Percentiles rank a stretch among this genome's conserved stretches.
Conservation (phyloP, 2,329 filamentous ascomycete genomes). For the Eurotiales sp. region DNA sequence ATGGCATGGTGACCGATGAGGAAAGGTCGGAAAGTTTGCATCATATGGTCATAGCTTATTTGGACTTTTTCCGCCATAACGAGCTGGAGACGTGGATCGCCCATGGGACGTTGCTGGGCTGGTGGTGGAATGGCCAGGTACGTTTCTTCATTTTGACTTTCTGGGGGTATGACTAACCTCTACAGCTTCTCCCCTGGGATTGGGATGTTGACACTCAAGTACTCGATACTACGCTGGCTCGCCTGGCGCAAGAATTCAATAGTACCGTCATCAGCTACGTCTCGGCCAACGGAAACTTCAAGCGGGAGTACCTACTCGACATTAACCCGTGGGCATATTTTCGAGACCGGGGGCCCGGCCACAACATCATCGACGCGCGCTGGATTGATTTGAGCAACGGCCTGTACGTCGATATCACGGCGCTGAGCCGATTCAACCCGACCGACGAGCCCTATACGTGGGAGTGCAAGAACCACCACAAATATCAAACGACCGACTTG, state of each 20-base stretch:
- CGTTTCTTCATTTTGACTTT: background rate
- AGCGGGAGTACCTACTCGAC: slow-evolving; percentile 66
- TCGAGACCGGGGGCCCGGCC: slow-evolving; percentile 60
- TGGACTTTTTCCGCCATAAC: slow-evolving; percentile 60
- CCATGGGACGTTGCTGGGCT: slow-evolving; percentile 77
- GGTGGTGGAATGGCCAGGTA: slow-evolving; percentile 78
- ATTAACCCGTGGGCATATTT: slow-evolving; percentile 68
- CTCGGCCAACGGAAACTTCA: slow-evolving; percentile 36
- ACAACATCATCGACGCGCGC: slow-evolving; percentile 77
- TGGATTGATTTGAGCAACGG: slow-evolving; percentile 77
- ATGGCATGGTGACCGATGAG: slow-evolving; percentile 59
- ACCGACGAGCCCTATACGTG: slow-evolving; percentile 60
- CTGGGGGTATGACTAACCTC: background rate
- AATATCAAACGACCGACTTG: slow-evolving; percentile 66
- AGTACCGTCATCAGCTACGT: slow-evolving; percentile 56
- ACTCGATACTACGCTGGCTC: slow-evolving; percentile 60
- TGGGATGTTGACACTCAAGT: slow-evolving; percentile 82
- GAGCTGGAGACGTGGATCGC: slow-evolving; percentile 80
- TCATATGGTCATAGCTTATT: slow-evolving; percentile 70
- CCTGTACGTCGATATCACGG: slow-evolving; percentile 81
- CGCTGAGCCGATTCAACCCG: slow-evolving; percentile 64
- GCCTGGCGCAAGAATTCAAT: slow-evolving; percentile 65
- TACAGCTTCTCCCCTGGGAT: slow-evolving; percentile 73
- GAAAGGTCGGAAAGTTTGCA: slow-evolving; percentile 63
- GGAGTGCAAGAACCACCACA: slow-evolving; percentile 77